phyloP scores from a whole-genome alignment of 352 stramenopile species.

The Phytopythium litorale region DNA sequence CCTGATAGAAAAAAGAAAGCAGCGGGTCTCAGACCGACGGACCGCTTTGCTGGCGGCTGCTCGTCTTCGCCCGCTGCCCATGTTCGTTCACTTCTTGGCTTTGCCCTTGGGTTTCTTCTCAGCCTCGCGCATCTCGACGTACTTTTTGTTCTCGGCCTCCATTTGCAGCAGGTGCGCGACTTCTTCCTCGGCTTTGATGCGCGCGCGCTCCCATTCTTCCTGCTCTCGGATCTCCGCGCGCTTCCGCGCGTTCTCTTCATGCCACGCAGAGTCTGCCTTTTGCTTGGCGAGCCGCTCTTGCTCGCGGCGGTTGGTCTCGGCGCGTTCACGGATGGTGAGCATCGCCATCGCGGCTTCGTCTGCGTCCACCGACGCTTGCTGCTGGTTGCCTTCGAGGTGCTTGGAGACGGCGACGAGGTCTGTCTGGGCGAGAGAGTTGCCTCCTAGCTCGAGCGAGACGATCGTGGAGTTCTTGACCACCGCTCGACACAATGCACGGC shows the following conservation, averaged over 20 bases:
- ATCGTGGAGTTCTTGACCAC: conserved; percentile 47
- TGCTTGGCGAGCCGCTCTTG: conserved; percentile 33
- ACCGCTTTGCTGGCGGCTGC: background rate
- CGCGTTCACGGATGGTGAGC: conserved; percentile 23
- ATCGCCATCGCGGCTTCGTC: conserved; percentile 19
- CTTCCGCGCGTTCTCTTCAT: conserved; percentile 49
- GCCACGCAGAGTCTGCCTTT: conserved; percentile 38
- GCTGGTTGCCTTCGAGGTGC: conserved; percentile 43
- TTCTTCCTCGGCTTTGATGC: conserved; percentile 31
- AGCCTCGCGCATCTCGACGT: conserved; percentile 31
- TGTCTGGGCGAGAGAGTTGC: conserved; percentile 38
- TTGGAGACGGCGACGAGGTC: conserved; percentile 44
- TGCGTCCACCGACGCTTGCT: conserved; percentile 18
- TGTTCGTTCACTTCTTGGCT: conserved; percentile 41
- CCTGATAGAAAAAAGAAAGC: conserved; percentile 5
- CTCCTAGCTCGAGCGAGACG: conserved; percentile 43
- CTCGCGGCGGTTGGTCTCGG: conserved; percentile 26
- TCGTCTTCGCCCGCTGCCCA: background rate
- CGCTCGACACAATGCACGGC: conserved; percentile 33
- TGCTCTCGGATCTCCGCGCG: conserved; percentile 36
- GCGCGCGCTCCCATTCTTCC: conserved; percentile 50
- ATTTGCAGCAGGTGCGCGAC: conserved; percentile 45
- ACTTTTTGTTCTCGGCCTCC: conserved; percentile 53
- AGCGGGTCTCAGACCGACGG: background rate
- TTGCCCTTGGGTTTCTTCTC: conserved; percentile 55